Evolutionary conservation across 2,329 filamentous ascomycete genomes (phyloP), one percentile per base, ranked within the genome.

Genomic region (Calonectria pseudoreteaudii): DNA sequence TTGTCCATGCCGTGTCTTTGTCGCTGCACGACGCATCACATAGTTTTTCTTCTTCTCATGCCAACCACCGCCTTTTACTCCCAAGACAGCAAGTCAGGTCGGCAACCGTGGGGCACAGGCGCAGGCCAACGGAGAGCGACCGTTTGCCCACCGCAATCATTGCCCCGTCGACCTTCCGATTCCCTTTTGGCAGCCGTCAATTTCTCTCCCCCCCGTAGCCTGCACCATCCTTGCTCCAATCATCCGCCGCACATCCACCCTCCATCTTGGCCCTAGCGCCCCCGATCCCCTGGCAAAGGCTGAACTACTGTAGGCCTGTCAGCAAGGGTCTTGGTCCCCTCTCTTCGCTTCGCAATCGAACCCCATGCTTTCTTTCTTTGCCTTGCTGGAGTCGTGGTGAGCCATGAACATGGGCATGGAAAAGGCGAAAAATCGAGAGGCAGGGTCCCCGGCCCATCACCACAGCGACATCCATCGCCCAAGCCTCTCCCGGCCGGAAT

Each of bases 221-320:
- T 34, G 31, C 64, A 31, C 31, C 44, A 56, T 53, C 65, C 65
- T 23, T 67, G 65, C 65, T 67, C 65, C 65, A 67, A 67, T 67
- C 65, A 44, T 26, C 65, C 65, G 49, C 65, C 47, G 49, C 13
- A 53, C 49, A 44, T 30, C 65, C 65, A 67, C 65, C 65, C 65
- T 53, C 65, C 47, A 41, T 28, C 23, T 34, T 41, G 52, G 36
- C 47, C 31, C 65, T 67, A 53, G 65, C 49, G 65, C 49, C 65
- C 26, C 28, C 14, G 18, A 10, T 47, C 60, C 60, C 60, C 60
- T 65, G 60, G 28, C 49, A 36, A 62, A 41, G 56, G 56, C 56
- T 62, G 49, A 67, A 41, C 65, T 50, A 31, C 30, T 31, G 30
- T 31, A 53, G 65, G 34, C 50, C 50, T 67, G 30, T 49, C 65